Conservation (phyloP, 2,329 filamentous ascomycete species). For the Aspergillus sojae region DNA sequence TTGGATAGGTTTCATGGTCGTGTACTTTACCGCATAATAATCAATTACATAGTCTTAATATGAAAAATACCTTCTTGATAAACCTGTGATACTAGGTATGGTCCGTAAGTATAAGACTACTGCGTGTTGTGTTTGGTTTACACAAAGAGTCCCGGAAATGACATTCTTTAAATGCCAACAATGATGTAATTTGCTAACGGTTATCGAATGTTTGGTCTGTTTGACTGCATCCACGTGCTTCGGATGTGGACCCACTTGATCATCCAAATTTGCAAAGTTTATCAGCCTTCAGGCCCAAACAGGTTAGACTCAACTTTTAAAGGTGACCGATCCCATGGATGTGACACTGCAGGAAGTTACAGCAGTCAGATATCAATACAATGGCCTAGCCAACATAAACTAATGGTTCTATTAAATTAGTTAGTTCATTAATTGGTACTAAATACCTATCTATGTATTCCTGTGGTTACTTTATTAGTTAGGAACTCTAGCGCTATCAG, state of each 20-base stretch:
- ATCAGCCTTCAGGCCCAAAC: constrained; percentile 18
- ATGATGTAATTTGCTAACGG: constrained; percentile 20
- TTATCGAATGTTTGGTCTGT: constrained; percentile 17
- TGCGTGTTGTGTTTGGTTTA: background rate
- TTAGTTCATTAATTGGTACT: background rate
- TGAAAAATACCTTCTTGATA: background rate
- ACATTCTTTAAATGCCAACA: background rate
- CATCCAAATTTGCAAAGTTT: constrained; percentile 23
- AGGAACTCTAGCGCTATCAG: background rate
- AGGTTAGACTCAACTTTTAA: constrained; percentile 15
- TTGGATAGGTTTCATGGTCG: constrained; percentile 91
- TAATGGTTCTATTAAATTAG: background rate
- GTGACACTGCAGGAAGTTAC: constrained; percentile 15
- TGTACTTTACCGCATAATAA: constrained; percentile 69
- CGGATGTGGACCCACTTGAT: constrained; percentile 21
- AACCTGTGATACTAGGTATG: background rate
- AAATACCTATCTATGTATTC: too few species aligned
- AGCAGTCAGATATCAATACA: background rate
- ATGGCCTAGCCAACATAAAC: background rate
- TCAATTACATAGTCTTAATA: background rate
- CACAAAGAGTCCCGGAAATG: background rate
- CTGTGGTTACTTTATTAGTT: background rate
- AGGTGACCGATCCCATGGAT: constrained; percentile 21
- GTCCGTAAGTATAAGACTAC: background rate
- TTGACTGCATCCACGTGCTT: constrained; percentile 23